phyloP scores from a whole-genome alignment of 331 rosid species.

The Telfairia occidentalis region DNA sequence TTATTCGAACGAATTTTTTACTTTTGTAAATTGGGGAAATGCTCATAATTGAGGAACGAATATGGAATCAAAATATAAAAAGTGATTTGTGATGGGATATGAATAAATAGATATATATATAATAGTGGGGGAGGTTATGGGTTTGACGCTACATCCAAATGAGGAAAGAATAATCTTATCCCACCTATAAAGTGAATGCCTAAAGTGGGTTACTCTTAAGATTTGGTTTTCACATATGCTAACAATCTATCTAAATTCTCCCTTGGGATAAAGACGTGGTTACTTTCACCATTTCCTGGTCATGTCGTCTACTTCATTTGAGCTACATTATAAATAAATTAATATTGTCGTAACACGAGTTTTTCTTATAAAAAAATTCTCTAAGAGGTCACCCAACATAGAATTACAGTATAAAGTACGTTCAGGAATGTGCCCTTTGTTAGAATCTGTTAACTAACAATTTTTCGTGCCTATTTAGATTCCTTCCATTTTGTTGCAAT shows the following conservation, averaged over 20 bases:
- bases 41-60: not conserved
- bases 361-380: too few species aligned
- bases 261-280: not conserved
- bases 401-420: too few species aligned
- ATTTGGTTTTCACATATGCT: not conserved
- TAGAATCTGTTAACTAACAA: too few species aligned
- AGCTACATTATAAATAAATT: too few species aligned
- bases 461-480: too few species aligned
- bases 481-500: too few species aligned
- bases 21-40: not conserved
- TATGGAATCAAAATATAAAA: not conserved
- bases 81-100: not conserved
- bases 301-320: too few species aligned
- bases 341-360: too few species aligned
- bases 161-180: not conserved
- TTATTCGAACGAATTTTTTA: not conserved
- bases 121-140: not conserved
- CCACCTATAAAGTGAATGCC: not conserved
- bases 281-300: not conserved
- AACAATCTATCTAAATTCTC: not conserved
- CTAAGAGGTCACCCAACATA: too few species aligned
- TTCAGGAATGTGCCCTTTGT: too few species aligned
- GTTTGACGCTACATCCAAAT: not conserved
- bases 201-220: not conserved
- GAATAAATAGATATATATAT: not conserved